Conservation (phyloP, 1,139 yeast species). For the Trichomonascaceae sp. region DNA sequence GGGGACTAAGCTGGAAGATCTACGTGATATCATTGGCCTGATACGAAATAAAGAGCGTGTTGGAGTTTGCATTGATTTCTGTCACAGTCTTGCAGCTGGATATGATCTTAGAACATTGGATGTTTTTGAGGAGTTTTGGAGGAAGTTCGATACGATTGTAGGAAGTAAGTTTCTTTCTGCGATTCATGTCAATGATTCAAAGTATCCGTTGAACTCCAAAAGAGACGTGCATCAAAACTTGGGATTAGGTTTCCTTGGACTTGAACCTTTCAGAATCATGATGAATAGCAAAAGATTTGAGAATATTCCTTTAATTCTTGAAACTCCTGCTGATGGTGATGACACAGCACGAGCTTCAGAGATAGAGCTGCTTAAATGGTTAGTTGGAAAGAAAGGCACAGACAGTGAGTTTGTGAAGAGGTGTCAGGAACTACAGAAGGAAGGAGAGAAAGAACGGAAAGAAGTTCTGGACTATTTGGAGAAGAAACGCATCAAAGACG, state of each 20-base stretch:
- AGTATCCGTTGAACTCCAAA: constrained; percentile 86
- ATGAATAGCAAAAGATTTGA: constrained; percentile 62
- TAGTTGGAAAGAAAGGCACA: constrained; percentile 46
- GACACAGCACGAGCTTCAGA: constrained; percentile 63
- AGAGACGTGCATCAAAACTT: constrained; percentile 86
- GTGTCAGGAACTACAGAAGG: constrained; percentile 42
- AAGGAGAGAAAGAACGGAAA: constrained; percentile 27
- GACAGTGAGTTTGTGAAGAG: constrained; percentile 53
- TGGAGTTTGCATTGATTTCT: constrained; percentile 93
- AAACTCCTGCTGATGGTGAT: constrained; percentile 65
- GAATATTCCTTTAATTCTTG: constrained; percentile 75
- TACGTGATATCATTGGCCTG: constrained; percentile 64
- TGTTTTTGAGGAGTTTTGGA: constrained; percentile 62
- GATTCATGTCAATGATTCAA: constrained; percentile 87
- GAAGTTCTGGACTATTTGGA: constrained; percentile 10
- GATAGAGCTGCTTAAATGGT: constrained; percentile 61
- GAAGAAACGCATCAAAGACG: constrained; percentile 6
- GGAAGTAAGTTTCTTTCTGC: constrained; percentile 75
- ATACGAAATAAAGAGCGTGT: constrained; percentile 73
- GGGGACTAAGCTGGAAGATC: constrained; percentile 75
- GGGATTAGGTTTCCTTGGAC: constrained; percentile 84
- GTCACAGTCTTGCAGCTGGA: constrained; percentile 95
- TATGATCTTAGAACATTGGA: constrained; percentile 67
- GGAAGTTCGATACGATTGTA: constrained; percentile 59
- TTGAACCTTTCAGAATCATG: constrained; percentile 72